These are phyloP conservation scores for Ambrosiella beaveri DNA, from an alignment of 2,329 filamentous ascomycete genomes.

Conservation along the genomic window DNA sequence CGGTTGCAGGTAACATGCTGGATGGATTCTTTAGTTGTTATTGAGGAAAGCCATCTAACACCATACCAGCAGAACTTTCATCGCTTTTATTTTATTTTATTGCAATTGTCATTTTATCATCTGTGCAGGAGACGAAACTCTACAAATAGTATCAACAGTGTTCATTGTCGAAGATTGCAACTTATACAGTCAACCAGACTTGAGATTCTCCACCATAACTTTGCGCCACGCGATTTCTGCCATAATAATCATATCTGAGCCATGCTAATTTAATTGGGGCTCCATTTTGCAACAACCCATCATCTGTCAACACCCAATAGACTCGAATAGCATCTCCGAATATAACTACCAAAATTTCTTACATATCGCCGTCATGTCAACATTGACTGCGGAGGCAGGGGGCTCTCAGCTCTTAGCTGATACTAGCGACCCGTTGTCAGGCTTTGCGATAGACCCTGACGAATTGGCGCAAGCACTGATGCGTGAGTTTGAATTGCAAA, in stretches of 20 bases:
- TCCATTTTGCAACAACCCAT: constrained; percentile 5
- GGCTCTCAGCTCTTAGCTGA: constrained; percentile 6
- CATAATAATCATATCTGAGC: neutral
- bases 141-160: neutral
- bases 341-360: neutral
- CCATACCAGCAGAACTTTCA: neutral
- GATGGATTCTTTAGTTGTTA: constrained; percentile 5
- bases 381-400: constrained; percentile 8
- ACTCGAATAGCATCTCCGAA: neutral
- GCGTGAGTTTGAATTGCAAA: constrained; percentile 12
- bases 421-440: constrained; percentile 2
- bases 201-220: neutral
- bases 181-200: neutral
- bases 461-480: constrained; percentile 12
- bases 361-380: constrained; percentile 6
- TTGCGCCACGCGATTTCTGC: constrained; percentile 5
- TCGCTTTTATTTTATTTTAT: neutral
- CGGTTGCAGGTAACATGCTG: constrained; percentile 1
- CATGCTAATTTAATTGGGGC: constrained; percentile 12
- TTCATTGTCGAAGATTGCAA: constrained; percentile 11
- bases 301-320: neutral
- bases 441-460: constrained; percentile 11
- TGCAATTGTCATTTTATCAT: neutral
- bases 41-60: neutral
- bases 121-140: constrained; percentile 9